phyloP scores from a whole-genome alignment of 306 rosid genomes.

The Vigna mungo region DNA sequence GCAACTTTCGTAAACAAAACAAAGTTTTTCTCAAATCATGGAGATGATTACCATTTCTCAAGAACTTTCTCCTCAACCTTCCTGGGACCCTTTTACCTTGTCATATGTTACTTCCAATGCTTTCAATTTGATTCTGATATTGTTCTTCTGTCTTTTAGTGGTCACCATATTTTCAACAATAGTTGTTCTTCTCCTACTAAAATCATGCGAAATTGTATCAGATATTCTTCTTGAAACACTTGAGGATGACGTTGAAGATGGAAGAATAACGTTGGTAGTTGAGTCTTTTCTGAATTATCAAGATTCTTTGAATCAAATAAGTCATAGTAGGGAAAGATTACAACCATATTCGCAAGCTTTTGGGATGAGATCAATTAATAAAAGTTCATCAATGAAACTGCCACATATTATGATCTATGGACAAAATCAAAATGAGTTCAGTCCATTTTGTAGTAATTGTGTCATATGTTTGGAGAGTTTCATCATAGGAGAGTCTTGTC shows the following conservation, averaged over 20 bases:
- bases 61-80: constrained; percentile 13
- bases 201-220: not conserved
- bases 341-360: constrained; percentile 1
- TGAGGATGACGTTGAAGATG: constrained; percentile 37
- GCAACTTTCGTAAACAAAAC: not conserved
- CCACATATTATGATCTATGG: constrained; percentile 34
- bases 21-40: constrained; percentile 33
- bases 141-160: not conserved
- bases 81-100: not conserved
- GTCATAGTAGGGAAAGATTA: not conserved
- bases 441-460: constrained; percentile 33
- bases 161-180: constrained; percentile 26
- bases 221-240: constrained; percentile 30
- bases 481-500: constrained; percentile 22
- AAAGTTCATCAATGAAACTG: constrained; percentile 21
- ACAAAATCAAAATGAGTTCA: constrained; percentile 26
- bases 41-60: constrained; percentile 20
- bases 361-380: constrained; percentile 18
- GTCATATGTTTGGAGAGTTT: constrained; percentile 37
- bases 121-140: constrained; percentile 5
- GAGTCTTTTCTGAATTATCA: constrained; percentile 8
- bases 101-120: constrained; percentile 19
- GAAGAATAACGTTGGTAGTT: not conserved
- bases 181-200: constrained; percentile 15
- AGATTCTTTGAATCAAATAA: not conserved